A percentile compares a stretch with the other conserved stretches of the same genome.
phyloP scores from a whole-genome alignment of 495 filamentous ascomycete species.

The Talaromyces ruber region DNA sequence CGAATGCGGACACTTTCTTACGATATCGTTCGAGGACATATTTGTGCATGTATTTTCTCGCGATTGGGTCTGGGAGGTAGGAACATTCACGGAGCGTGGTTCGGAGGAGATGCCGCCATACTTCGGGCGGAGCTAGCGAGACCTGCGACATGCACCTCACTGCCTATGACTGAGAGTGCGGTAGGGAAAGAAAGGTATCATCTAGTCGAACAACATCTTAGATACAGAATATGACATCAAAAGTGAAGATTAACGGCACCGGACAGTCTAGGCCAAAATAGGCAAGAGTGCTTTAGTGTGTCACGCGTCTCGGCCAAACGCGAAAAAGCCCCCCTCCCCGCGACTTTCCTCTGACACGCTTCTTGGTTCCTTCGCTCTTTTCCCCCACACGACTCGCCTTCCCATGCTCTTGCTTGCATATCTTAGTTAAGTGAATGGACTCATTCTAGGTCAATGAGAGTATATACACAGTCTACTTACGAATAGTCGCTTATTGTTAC shows the following conservation, averaged over 20 bases:
- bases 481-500: not conserved
- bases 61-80: constrained; percentile 71
- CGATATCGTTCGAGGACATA: constrained; percentile 53
- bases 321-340: constrained; percentile 23
- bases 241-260: constrained; percentile 5
- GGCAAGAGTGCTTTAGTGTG: constrained; percentile 18
- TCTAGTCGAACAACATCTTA: not conserved
- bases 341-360: constrained; percentile 23
- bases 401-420: not conserved
- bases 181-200: not conserved
- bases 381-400: constrained; percentile 6
- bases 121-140: constrained; percentile 7
- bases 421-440: not conserved
- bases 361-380: not conserved
- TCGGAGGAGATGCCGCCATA: constrained; percentile 60
- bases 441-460: not conserved
- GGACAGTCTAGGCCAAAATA: constrained; percentile 13
- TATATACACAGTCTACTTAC: not conserved
- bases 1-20: constrained; percentile 5
- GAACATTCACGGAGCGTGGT: constrained; percentile 74
- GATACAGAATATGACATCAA: constrained; percentile 8
- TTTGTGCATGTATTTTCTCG: constrained; percentile 48
- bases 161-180: not conserved
- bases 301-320: constrained; percentile 17
- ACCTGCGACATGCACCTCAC: constrained; percentile 2